Percentiles rank a stretch among this genome's conserved stretches.
These are phyloP conservation scores for Beauveria sp. DNA, from an alignment of 2,329 filamentous ascomycete species.

Conservation along the genomic window DNA sequence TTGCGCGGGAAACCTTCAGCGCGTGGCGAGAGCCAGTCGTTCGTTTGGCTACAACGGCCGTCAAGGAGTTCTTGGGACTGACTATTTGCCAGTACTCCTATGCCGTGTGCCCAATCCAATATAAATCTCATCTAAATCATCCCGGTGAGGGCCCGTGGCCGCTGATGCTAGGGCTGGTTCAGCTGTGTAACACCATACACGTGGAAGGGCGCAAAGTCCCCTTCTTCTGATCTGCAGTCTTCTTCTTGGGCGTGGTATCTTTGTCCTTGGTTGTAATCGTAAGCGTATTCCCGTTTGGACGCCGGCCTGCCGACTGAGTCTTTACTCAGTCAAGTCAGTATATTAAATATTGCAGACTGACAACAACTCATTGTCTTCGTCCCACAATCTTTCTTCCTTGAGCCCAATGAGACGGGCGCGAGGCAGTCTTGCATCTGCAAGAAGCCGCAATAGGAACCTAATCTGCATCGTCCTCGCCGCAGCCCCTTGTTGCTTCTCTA, in stretches of 20 bases:
- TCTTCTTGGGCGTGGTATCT: background rate
- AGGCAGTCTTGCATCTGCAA: background rate
- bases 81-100: background rate
- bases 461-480: too few species aligned
- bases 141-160: background rate
- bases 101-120: background rate
- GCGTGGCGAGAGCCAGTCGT: background rate
- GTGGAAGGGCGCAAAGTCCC: background rate
- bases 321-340: too few species aligned
- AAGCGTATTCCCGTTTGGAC: background rate
- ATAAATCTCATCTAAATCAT: background rate
- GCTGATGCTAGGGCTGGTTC: background rate
- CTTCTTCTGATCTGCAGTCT: background rate
- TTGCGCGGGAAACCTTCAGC: background rate
- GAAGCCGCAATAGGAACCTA: background rate
- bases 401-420: background rate
- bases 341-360: background rate
- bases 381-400: background rate
- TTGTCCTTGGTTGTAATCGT: background rate
- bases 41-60: background rate
- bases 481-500: background rate
- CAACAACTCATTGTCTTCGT: background rate
- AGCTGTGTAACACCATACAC: background rate
- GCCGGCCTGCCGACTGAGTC: background rate
- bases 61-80: background rate